phyloP scores from a whole-genome alignment of 2,329 filamentous ascomycete genomes.

The Didymella keratinophila region DNA sequence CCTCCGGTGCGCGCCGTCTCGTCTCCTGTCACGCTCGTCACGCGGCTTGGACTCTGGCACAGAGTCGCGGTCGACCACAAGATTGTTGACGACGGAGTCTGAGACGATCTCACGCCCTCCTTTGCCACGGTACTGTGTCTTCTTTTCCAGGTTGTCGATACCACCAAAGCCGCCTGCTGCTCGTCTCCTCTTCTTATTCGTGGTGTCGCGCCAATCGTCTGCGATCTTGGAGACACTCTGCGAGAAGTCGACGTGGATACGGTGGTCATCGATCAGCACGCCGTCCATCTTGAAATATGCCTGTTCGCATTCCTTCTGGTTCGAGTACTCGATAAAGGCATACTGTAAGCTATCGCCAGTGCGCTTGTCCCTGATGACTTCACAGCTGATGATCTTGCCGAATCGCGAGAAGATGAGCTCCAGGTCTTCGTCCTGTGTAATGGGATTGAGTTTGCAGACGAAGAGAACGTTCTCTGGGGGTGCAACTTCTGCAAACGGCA shows the following conservation, averaged over 20 bases:
- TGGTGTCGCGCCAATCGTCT: conserved; percentile 85
- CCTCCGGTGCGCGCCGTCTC: conserved; percentile 52
- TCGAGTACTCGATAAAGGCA: conserved; percentile 95
- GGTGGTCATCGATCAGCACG: conserved; percentile 93
- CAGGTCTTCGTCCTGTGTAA: conserved; percentile 92
- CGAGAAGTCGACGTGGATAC: conserved; percentile 98
- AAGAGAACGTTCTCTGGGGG: conserved; percentile 97
- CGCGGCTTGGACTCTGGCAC: conserved; percentile 20
- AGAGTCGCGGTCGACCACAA: conserved; percentile 40
- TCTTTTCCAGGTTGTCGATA: conserved; percentile 85
- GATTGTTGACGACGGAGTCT: conserved; percentile 44
- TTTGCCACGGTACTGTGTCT: conserved; percentile 74
- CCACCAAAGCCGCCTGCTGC: conserved; percentile 83
- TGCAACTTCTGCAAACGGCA: conserved; percentile 96
- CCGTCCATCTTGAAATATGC: conserved; percentile 99
- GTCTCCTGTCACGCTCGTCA: conserved; percentile 35
- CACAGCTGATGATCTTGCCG: conserved; percentile 91
- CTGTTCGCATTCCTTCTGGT: conserved; percentile 89
- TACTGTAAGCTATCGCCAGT: conserved; percentile 97
- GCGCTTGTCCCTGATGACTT: conserved; percentile 92
- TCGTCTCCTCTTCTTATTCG: conserved; percentile 78
- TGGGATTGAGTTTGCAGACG: conserved; percentile 97
- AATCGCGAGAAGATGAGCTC: conserved; percentile 97
- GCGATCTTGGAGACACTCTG: conserved; percentile 90
- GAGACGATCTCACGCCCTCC: conserved; percentile 39